A percentile compares a stretch with the other conserved stretches of the same genome.
These are phyloP conservation scores for Polygonum maritimum DNA, from an alignment of 148 eudicot genomes.

Conservation along the genomic window DNA sequence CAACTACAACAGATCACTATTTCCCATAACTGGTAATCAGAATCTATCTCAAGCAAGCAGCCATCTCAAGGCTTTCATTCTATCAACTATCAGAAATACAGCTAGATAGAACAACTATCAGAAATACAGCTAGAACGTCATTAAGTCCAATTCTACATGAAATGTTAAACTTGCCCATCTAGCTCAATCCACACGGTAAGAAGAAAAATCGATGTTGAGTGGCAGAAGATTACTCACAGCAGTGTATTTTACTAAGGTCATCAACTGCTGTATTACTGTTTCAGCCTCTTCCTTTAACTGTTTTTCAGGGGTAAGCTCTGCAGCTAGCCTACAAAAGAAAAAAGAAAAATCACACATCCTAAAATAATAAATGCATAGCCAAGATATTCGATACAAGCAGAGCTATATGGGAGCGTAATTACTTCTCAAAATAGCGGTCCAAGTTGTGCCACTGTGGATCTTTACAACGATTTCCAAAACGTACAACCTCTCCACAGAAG, in stretches of 20 bases:
- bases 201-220: background rate
- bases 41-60: background rate
- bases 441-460: slow-evolving; percentile 99
- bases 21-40: background rate
- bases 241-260: slow-evolving; percentile 76
- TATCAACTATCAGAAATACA: background rate
- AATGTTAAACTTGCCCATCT: background rate
- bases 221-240: slow-evolving; percentile 54
- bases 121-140: background rate
- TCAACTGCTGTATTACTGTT: slow-evolving; percentile 53
- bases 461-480: slow-evolving; percentile 96
- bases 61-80: background rate
- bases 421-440: slow-evolving; percentile 97
- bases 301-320: slow-evolving; percentile 62
- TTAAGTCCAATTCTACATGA: background rate
- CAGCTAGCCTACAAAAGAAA: slow-evolving; percentile 33
- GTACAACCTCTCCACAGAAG: slow-evolving; percentile 65
- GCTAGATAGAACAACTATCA: background rate
- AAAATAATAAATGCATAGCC: background rate
- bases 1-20: background rate
- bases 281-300: slow-evolving; percentile 83
- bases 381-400: background rate
- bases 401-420: slow-evolving; percentile 13
- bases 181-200: background rate
- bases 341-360: background rate